Conservation (phyloP, 1,139 yeast species). For the Meyerozyma sp. region DNA sequence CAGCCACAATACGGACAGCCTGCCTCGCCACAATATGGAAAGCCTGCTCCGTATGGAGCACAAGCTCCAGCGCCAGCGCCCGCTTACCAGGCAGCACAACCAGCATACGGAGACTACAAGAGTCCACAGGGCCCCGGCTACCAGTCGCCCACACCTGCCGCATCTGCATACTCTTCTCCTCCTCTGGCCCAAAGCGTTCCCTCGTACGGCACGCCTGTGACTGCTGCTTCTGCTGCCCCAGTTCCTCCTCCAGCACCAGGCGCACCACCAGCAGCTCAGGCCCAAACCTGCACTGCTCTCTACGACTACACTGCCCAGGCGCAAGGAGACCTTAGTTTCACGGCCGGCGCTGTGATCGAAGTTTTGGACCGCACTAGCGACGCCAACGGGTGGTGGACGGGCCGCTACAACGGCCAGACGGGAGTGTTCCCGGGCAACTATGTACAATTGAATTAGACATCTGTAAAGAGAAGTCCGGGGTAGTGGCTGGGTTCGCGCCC, state of each 20-base stretch:
- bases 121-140: conserved; percentile 7
- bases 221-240: conserved; percentile 18
- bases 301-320: conserved; percentile 83
- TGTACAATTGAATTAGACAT: conserved; percentile 55
- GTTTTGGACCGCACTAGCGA: conserved; percentile 78
- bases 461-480: not conserved
- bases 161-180: not conserved
- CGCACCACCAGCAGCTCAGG: conserved; percentile 26
- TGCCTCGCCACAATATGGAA: not conserved
- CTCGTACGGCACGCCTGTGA: conserved; percentile 8
- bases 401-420: conserved; percentile 74
- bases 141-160: not conserved
- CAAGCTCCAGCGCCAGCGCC: conserved; percentile 5
- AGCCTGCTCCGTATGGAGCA: not conserved
- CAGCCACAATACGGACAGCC: not conserved
- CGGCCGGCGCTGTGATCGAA: conserved; percentile 84
- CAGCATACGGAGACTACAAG: conserved; percentile 18
- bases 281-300: conserved; percentile 65
- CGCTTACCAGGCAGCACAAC: too few relatives aligned
- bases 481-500: not conserved
- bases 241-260: not conserved
- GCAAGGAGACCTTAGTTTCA: conserved; percentile 80
- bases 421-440: conserved; percentile 97
- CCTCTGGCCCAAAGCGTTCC: conserved; percentile 6
- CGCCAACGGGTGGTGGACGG: conserved; percentile 98